A percentile compares a stretch with the other conserved stretches of the same genome.
Evolutionary conservation across 306 rosid genomes (phyloP).

Genomic region (Urtica urens): DNA sequence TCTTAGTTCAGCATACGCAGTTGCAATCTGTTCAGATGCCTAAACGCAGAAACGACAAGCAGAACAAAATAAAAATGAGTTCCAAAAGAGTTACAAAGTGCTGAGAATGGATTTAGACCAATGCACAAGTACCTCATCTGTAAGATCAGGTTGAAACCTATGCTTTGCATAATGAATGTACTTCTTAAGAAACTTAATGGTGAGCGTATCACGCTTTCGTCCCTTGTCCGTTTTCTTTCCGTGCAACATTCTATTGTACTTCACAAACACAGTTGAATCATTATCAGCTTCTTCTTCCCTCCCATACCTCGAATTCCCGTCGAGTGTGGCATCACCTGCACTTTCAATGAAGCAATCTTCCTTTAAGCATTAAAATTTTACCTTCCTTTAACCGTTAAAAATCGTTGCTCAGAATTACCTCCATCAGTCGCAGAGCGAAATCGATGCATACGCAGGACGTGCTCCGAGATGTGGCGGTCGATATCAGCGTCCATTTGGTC

Average conservation of each 20-base stretch:
- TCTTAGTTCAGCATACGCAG: slow-evolving; percentile 93
- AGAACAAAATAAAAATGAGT: slow-evolving; percentile 10
- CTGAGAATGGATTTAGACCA: too few species aligned
- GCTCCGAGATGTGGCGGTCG: slow-evolving; percentile 83
- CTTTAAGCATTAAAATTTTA: too few species aligned
- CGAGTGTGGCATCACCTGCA: slow-evolving; percentile 58
- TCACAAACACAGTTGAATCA: slow-evolving; percentile 71
- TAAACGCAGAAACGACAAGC: too few species aligned
- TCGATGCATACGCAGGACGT: slow-evolving; percentile 95
- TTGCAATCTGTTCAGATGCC: slow-evolving; percentile 94
- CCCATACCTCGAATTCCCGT: slow-evolving; percentile 64
- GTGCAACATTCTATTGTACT: slow-evolving; percentile 84
- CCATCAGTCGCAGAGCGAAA: slow-evolving; percentile 71
- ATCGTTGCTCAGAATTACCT: slow-evolving; percentile 38
- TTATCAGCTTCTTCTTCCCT: slow-evolving; percentile 77
- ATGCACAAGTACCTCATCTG: slow-evolving; percentile 62
- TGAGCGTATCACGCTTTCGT: slow-evolving; percentile 70
- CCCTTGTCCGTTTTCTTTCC: slow-evolving; percentile 61
- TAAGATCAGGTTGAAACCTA: slow-evolving; percentile 93
- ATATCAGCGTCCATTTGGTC: slow-evolving; percentile 99
- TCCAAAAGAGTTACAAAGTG: too few species aligned
- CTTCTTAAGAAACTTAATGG: slow-evolving; percentile 90
- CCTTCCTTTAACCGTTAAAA: slow-evolving; percentile 9
- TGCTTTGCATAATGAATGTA: slow-evolving; percentile 95
- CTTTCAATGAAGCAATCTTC: too few species aligned